These are phyloP conservation scores for Isabelozyma gotoi DNA, from an alignment of 805 yeast genomes.

Conservation along the genomic window DNA sequence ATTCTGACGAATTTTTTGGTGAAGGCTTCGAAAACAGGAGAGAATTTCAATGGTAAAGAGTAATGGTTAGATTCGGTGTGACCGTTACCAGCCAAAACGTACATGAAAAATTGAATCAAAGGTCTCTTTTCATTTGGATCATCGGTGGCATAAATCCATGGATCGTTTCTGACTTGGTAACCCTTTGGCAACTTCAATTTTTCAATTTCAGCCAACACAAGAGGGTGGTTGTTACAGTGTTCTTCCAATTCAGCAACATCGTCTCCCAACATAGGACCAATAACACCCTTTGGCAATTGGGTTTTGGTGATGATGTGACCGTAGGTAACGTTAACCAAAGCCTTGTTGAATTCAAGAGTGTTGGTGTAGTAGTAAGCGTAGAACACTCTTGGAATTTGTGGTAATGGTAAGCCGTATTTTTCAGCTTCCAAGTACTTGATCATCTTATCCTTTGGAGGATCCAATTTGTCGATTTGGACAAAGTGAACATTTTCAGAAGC, in stretches of 20 bases:
- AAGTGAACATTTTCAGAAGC: constrained; percentile 58
- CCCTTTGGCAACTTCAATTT: constrained; percentile 63
- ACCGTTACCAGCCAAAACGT: constrained; percentile 59
- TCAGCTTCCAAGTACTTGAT: constrained; percentile 66
- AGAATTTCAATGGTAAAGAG: constrained; percentile 69
- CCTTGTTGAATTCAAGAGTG: constrained; percentile 59
- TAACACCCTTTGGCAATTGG: constrained; percentile 56
- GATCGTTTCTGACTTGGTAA: constrained; percentile 61
- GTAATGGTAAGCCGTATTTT: constrained; percentile 46
- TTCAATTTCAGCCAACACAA: constrained; percentile 60
- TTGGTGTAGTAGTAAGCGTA: constrained; percentile 67
- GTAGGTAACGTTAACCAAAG: constrained; percentile 63
- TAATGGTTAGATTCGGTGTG: constrained; percentile 76
- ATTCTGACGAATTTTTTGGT: constrained; percentile 64
- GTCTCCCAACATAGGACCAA: constrained; percentile 72
- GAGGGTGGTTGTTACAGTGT: constrained; percentile 52
- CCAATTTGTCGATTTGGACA: constrained; percentile 64
- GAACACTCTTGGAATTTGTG: constrained; percentile 65
- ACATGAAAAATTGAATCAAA: constrained; percentile 74
- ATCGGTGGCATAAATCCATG: constrained; percentile 88
- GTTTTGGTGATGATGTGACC: constrained; percentile 61
- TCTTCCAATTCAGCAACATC: constrained; percentile 58
- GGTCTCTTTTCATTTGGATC: constrained; percentile 58
- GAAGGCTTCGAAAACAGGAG: constrained; percentile 68
- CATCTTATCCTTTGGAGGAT: constrained; percentile 80